Base-by-base conservation (phyloP, 23 red algal species). In the Gracilariopsis chorda region DNA sequence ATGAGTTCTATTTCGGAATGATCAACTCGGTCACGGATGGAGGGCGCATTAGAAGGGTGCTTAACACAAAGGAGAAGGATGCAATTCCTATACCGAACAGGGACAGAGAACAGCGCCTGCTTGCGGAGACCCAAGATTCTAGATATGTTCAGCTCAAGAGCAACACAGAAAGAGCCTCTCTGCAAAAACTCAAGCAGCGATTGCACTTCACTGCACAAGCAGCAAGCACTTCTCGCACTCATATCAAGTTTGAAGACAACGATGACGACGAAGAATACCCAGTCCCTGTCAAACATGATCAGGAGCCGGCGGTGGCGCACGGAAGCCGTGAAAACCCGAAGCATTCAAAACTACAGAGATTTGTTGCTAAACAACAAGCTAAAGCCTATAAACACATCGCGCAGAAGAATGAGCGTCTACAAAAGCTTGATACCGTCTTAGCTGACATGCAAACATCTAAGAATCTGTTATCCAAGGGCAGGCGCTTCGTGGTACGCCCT, bases 1-100 rank as follows among this genome's bases (percentile, higher is more conserved):
- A 98, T 68, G 96, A 98, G 77, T 98, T 95, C 57, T 98, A 98
- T 83, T 81, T 83, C 59, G 73, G 58, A 3, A 98, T 98, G 96
- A 88, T 93, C 5, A 76, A 46, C 35, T 41, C 35, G 1, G 25
- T 30, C 19, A 93, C 82, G 28, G 49, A 49, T 13, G 79, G 29
- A 27, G 92, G 92, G 30, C 51, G 59, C 44, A 35, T 88, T n/a
- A 42, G 35, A 5, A 33, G 44, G 8, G 67, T 86, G 17, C 21
- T 76, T 24, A 83, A 82, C 47, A 24, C 44, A 33, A 92, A 80
- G 19, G 69, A 68, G n/a, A 77, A 64, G 39, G 39, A 86, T 68
- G 91, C 48, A 12, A 51, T 78, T 75, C 79, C 65, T 7, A 72
- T 79, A 17, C 46, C 46, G 0, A 45, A 62, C 14, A 48, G 79